Base-by-base conservation (phyloP, 164 flowering plant genomes). In the Nymphaea colorata region DNA sequence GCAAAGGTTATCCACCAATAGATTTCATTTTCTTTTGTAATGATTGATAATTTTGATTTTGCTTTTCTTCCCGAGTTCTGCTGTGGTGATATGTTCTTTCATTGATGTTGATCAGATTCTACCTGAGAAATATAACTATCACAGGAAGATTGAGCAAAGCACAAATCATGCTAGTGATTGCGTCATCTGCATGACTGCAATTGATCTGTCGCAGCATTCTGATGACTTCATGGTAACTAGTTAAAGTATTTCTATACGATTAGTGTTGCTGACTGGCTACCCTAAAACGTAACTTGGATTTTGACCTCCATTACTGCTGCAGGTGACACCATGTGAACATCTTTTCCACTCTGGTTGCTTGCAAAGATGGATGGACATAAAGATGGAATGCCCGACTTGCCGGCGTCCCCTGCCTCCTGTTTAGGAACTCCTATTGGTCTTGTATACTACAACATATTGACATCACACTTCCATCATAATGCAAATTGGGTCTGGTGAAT, bases 301-400 rank as follows among this genome's bases (percentile, higher is more conserved):
- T 17, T 4, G 42, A 12, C 3, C 65, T 45, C 69, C 16, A 25
- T 65, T 64, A 55, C 42, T 70, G 59, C 53, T 68, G 47, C 83
- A 94, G 98, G 97, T 85, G 64, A 94, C 98, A 11, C 98, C 98
- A n/a, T 94, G 97, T 71, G 98, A 91, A 76, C 98, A 94, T 82
- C 87, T 88, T 81, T 93, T 94, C 81, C 98, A 94, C 72, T 83
- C 96, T 6, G 89, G 90, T 67, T 94, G 98, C 73, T 79, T 94
- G 74, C 98, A 91, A 83, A 83, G 97, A 72, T 94, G 98, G 98
- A 94, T 94, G 98, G 98, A 94, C 72, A 85, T 94, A 74, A 94
- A 94, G 79, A 94, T 94, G 98, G 98, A 91, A 76, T 94, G 98
- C 81, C 97, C 98, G 12, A 91, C 98, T 59, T 94, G 98, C 71